These are phyloP conservation scores for Halenospora varia DNA, from an alignment of 495 filamentous ascomycete genomes.

Conservation along the genomic window DNA sequence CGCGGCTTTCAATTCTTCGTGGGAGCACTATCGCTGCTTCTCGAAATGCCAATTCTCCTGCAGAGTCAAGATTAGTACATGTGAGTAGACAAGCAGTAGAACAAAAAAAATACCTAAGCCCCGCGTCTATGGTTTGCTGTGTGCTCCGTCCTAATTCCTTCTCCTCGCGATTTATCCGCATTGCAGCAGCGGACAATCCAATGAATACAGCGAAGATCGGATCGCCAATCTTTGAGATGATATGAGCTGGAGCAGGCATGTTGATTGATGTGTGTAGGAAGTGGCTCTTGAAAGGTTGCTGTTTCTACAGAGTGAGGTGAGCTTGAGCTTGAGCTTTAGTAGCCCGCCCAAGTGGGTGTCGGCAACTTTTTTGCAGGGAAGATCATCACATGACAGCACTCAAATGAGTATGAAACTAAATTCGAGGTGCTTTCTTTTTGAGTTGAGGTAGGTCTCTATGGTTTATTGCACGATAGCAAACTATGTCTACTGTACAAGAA, in stretches of 20 bases:
- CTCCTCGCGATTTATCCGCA: conserved; percentile 79
- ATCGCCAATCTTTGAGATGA: conserved; percentile 68
- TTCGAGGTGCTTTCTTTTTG: neutral
- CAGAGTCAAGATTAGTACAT: neutral
- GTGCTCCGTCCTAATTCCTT: conserved; percentile 58
- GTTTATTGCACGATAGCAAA: neutral
- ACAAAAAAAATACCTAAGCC: conserved; percentile 46
- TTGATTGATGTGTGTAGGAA: neutral
- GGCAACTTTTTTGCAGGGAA: neutral
- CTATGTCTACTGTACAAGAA: conserved; percentile 14
- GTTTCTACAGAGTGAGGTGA: neutral
- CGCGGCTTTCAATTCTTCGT: conserved; percentile 5
- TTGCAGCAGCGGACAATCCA: conserved; percentile 59
- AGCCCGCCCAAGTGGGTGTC: no score
- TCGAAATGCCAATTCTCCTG: conserved; percentile 17
- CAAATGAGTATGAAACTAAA: no score
- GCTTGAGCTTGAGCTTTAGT: neutral
- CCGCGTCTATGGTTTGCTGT: conserved; percentile 45
- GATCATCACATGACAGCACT: no score
- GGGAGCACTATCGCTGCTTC: neutral
- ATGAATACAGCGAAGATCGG: conserved; percentile 85
- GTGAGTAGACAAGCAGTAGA: no score
- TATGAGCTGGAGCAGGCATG: conserved; percentile 49
- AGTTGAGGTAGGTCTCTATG: conserved; percentile 15
- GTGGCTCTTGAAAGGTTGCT: neutral